Evolutionary conservation across 169 alveolate species (phyloP).

Genomic region (Plasmodium blacklocki): DNA sequence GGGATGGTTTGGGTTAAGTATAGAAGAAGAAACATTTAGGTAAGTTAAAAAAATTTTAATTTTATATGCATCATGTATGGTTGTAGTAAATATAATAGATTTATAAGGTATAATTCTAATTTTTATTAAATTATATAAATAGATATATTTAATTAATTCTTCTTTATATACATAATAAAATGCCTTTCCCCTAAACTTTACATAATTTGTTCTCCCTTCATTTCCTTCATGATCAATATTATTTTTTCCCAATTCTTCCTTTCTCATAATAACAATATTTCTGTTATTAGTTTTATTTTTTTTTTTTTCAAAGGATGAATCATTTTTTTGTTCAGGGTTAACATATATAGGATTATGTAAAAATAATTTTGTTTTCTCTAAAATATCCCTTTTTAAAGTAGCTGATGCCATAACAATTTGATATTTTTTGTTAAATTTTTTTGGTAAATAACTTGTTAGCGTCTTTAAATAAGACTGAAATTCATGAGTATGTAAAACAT

Average conservation of each 20-base stretch:
- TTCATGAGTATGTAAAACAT: constrained; percentile 80
- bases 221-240: not conserved
- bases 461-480: constrained; percentile 75
- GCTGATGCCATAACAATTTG: constrained; percentile 76
- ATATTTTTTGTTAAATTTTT: constrained; percentile 50
- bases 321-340: constrained; percentile 9
- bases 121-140: constrained; percentile 34
- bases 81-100: constrained; percentile 50
- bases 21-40: constrained; percentile 31
- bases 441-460: constrained; percentile 42
- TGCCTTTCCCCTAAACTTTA: constrained; percentile 33
- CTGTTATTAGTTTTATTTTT: not conserved
- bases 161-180: constrained; percentile 49
- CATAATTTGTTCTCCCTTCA: not conserved
- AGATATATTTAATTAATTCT: constrained; percentile 48
- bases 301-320: not conserved
- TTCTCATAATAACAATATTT: not conserved
- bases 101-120: constrained; percentile 13
- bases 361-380: constrained; percentile 20
- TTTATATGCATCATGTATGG: constrained; percentile 43
- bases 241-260: not conserved
- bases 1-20: constrained; percentile 65
- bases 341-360: constrained; percentile 53
- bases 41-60: constrained; percentile 55
- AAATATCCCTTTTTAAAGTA: constrained; percentile 21